Evolutionary conservation across 2,329 filamentous ascomycete genomes (phyloP).

Genomic region (Pyrenophora seminiperda): DNA sequence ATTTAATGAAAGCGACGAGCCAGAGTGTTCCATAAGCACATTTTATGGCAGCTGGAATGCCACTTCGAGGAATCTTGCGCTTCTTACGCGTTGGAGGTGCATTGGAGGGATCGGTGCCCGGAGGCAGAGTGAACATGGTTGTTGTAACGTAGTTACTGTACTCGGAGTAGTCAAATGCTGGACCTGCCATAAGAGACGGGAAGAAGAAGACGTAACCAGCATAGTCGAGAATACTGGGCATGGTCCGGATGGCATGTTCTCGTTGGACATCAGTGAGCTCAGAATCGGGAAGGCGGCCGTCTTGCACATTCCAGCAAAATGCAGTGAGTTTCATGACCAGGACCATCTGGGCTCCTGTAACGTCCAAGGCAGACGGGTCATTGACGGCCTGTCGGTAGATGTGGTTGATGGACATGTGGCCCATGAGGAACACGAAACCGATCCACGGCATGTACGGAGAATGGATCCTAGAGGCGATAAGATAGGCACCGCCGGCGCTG

Average conservation of each 20-base stretch:
- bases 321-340: conserved; percentile 95
- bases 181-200: conserved; percentile 84
- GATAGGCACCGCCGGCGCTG: conserved; percentile 78
- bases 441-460: conserved; percentile 98
- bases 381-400: conserved; percentile 76
- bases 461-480: conserved; percentile 80
- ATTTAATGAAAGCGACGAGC: conserved; percentile 77
- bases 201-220: conserved; percentile 94
- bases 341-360: conserved; percentile 96
- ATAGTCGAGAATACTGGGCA: conserved; percentile 81
- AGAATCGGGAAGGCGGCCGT: conserved; percentile 78
- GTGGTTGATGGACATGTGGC: conserved; percentile 90
- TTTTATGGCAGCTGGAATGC: conserved; percentile 81
- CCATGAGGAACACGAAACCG: conserved; percentile 91
- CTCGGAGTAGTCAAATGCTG: conserved; percentile 92
- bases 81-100: conserved; percentile 85
- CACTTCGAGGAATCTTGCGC: conserved; percentile 89
- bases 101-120: conserved; percentile 80
- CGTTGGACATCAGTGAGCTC: conserved; percentile 87
- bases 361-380: conserved; percentile 73
- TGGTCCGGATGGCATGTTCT: conserved; percentile 73
- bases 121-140: conserved; percentile 87
- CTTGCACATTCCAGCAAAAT: conserved; percentile 98
- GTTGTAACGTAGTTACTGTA: conserved; percentile 93
- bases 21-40: conserved; percentile 73